phyloP scores from a whole-genome alignment of 345 rosid genomes.

The Xanthoceras sorbifolium region DNA sequence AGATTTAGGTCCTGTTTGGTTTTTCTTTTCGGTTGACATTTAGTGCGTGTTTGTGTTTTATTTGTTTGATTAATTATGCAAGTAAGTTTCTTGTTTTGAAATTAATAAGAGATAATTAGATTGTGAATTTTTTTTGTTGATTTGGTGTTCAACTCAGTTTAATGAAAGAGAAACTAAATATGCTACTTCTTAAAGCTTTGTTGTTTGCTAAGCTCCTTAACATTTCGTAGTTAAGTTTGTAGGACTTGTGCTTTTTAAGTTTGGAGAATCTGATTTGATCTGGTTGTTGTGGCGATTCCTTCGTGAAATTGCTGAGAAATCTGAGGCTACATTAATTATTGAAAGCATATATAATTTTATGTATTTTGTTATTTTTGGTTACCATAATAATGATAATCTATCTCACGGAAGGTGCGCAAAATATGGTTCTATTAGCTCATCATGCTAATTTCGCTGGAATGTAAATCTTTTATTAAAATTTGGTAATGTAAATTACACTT shows the following conservation, averaged over 20 bases:
- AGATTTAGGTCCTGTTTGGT: not conserved
- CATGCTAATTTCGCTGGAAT: not conserved
- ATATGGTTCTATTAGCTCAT: not conserved
- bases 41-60: not conserved
- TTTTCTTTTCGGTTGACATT: not conserved
- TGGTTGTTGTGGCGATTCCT: not conserved
- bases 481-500: not conserved
- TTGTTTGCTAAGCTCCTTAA: not conserved
- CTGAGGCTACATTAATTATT: not conserved
- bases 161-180: not conserved
- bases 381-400: not conserved
- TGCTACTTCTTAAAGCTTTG: not conserved
- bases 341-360: not conserved
- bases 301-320: not conserved
- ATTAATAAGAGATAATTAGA: not conserved
- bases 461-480: not conserved
- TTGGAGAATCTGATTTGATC: not conserved
- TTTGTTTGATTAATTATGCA: not conserved
- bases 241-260: not conserved
- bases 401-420: not conserved
- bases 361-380: not conserved
- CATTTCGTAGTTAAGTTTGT: not conserved
- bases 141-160: not conserved
- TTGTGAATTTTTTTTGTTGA: not conserved
- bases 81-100: not conserved